These are phyloP conservation scores for Mycocalia duriaeana DNA, from an alignment of 1,284 basidiomycete genomes.

Conservation along the genomic window DNA sequence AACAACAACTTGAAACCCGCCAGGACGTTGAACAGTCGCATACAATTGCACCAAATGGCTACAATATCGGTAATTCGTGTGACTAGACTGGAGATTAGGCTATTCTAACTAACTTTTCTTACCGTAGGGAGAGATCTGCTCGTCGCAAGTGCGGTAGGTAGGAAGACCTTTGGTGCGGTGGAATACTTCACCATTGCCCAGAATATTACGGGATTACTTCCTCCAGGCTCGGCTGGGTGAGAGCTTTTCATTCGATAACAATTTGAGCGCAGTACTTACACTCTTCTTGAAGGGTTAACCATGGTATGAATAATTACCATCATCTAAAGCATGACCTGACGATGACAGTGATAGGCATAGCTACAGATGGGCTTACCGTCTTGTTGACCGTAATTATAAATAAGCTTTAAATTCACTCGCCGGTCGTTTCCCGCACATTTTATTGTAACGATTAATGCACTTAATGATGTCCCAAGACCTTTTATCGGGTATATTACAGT, in stretches of 20 bases:
- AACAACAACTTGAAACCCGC: neutral
- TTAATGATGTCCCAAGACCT: too few species aligned
- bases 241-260: slow-evolving; percentile 15
- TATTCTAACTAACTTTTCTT: neutral
- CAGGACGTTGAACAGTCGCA: slow-evolving; percentile 40
- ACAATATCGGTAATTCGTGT: slow-evolving; percentile 42
- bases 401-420: too few species aligned
- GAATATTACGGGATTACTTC: slow-evolving; percentile 45
- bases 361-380: slow-evolving; percentile 29
- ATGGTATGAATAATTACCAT: slow-evolving; percentile 15
- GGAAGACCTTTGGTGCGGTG: slow-evolving; percentile 36
- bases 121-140: slow-evolving; percentile 36
- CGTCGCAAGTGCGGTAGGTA: slow-evolving; percentile 38
- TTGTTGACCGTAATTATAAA: slow-evolving; percentile 30
- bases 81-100: neutral
- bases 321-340: slow-evolving; percentile 2
- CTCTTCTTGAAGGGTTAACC: slow-evolving; percentile 19
- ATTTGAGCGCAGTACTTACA: neutral
- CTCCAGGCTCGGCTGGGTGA: slow-evolving; percentile 42
- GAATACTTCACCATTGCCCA: slow-evolving; percentile 44
- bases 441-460: too few species aligned
- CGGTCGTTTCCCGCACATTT: too few species aligned
- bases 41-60: slow-evolving; percentile 49
- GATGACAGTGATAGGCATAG: slow-evolving; percentile 22
- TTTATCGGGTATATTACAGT: too few species aligned